Evolutionary conservation across 805 yeast species (phyloP).

Genomic region (Nakazawaea peltata): DNA sequence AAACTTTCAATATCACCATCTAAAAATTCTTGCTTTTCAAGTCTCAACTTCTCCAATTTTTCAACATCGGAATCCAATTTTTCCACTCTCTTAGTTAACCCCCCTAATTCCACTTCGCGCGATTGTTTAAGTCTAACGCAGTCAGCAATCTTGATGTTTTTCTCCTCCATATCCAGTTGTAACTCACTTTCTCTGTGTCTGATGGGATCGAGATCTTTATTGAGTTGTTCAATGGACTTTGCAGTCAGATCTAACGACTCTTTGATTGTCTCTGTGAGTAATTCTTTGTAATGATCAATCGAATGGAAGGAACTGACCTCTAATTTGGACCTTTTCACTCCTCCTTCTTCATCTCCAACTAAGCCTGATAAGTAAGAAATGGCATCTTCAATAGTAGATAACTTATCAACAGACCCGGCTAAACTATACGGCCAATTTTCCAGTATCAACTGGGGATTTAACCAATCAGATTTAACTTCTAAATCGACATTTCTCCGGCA

Average conservation of each 20-base stretch:
- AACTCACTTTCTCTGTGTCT: conserved; percentile 29
- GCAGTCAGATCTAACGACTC: conserved; percentile 23
- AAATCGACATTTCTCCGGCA: neutral
- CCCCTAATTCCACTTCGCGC: conserved; percentile 22
- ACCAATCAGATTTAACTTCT: conserved; percentile 21
- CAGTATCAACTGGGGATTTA: too few relatives aligned
- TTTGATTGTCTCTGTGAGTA: conserved; percentile 29
- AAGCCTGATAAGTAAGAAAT: conserved; percentile 12
- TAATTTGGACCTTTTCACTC: conserved; percentile 11
- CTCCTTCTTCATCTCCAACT: conserved; percentile 11
- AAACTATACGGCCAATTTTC: conserved; percentile 13
- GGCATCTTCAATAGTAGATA: conserved; percentile 14
- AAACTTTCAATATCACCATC: neutral
- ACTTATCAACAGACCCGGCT: neutral
- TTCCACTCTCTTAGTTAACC: conserved; percentile 21
- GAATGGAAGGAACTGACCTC: too few relatives aligned
- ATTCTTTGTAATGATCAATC: conserved; percentile 22
- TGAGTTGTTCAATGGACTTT: conserved; percentile 15
- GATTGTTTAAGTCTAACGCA: conserved; percentile 28
- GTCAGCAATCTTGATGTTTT: conserved; percentile 31
- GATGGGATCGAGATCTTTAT: conserved; percentile 16
- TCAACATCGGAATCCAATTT: conserved; percentile 23
- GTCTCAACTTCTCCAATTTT: conserved; percentile 11
- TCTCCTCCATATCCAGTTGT: conserved; percentile 30
- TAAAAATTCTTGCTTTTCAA: conserved; percentile 12